These are phyloP conservation scores for Lanmaoa pseudosensibilis DNA, from an alignment of 768 basidiomycete species.

Conservation along the genomic window DNA sequence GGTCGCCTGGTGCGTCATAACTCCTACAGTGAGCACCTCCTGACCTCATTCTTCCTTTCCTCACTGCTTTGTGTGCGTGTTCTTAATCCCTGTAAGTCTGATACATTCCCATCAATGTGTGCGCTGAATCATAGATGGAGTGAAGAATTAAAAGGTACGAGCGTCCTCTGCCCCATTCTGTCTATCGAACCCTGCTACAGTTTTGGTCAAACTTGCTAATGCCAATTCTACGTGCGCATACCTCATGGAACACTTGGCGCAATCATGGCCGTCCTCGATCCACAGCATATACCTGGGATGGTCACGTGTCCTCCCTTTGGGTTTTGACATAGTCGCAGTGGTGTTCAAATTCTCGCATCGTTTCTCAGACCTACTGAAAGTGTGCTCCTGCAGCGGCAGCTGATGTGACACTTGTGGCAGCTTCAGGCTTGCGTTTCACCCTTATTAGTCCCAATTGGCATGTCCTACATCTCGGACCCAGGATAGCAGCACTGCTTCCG, in stretches of 20 bases:
- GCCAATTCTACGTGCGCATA: slow-evolving; percentile 8
- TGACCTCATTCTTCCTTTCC: not conserved
- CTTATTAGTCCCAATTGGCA: not conserved
- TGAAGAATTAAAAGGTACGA: not conserved
- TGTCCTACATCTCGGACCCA: slow-evolving; percentile 17
- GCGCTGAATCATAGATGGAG: not conserved
- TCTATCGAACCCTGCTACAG: not conserved
- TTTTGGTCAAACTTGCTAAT: not conserved
- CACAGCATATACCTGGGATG: not conserved
- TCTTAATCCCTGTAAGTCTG: not conserved
- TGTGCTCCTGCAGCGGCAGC: not conserved
- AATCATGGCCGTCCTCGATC: slow-evolving; percentile 1
- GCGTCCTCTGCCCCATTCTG: not conserved
- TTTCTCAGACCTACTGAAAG: not conserved
- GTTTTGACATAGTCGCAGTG: not conserved
- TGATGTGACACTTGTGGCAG: not conserved
- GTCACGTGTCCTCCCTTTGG: not conserved
- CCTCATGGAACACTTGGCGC: slow-evolving; percentile 8
- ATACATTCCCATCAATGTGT: not conserved
- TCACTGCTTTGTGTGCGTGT: not conserved
- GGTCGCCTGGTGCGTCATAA: not conserved
- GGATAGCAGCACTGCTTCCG: slow-evolving; percentile 9
- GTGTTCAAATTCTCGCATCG: not conserved
- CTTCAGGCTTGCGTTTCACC: not conserved
- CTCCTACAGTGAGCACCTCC: not conserved